Base-by-base conservation (phyloP, 495 filamentous ascomycete species). In the Gamarada debralockiae region DNA sequence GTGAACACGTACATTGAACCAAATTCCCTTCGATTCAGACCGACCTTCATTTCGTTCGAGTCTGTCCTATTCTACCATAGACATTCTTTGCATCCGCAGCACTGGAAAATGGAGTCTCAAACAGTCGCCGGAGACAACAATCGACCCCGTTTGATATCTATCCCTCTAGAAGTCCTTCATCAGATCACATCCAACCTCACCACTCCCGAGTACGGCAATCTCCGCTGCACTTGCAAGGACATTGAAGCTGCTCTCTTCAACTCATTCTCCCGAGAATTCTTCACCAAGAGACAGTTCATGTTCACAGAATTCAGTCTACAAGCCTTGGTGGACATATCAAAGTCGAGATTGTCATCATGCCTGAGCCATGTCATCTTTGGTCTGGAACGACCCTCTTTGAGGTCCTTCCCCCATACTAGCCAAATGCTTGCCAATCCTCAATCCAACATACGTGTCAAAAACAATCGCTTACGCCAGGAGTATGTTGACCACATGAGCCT, bases 221-320 rank as follows among this genome's bases (percentile, higher is more conserved):
- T 80, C 22, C 71, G 79, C 29, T 53, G 62, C 20, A 68, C 68
- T 7, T 79, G 75, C 66, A 73, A 65, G 49, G 45, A 53, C 20
- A 40, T 78, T n/a, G 78, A 80, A 45, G 57, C 40, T 6, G 45
- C 54, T 4, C 60, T 78, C 14, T 73, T 70, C 61, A 54, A 70
- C 49, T 61, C 50, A 21, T 82, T 82, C 56, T 58, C 72, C 9
- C 61, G 62, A 18, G 77, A 80, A 56, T 82, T 78, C 66, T 82
- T 82, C 60, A 63, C 68, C 17, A 78, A 77, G 58, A 72, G 72
- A 41, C 74, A 78, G 58, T 82, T 82, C 64, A 75, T 79, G 70
- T 58, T 77, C 52, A 70, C 66, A 9, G 58, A 68, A 21, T 63
- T 61, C 44, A 77, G 75, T 55, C 68, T 82, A 3, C 59, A 72